Base-by-base conservation (phyloP, 1,139 yeast genomes). In the Saccharomyces pastorianus region DNA sequence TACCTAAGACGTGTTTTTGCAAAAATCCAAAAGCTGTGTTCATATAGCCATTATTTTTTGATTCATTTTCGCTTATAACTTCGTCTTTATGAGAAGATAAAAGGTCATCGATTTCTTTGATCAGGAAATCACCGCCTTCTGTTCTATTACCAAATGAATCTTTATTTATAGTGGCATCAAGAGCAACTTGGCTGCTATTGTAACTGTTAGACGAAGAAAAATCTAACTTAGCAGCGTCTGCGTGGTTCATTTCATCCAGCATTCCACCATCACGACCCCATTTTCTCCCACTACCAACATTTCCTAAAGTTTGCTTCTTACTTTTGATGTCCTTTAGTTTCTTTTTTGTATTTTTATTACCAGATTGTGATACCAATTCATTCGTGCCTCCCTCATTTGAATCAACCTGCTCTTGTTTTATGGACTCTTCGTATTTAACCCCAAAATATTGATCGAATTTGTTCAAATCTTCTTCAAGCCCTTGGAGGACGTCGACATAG, bases 1-100 rank as follows among this genome's bases (percentile, higher is more conserved):
- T 88, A 53, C 88, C 88, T 44, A 84, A 73, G 52, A 79, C 66
- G 59, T 78, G 80, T 56, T 80, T 76, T 55, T 64, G 66, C 52
- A 84, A 69, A 61, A 83, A 84, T 1, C 81, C 77, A 62, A 84
- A 81, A 1, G 82, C 73, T 4, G 71, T 69, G 28, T 64, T 63
- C 0, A 64, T 52, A n/a, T 65, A 62, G 6, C 60, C 59, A 2
- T 68, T 64, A 9, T 62, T 47, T 14, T 58, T 55, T 1, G 61
- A 46, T 6, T 65, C 59, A 46, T 58, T 62, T 31, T 75, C 73
- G 29, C 73, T 73, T 28, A 72, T 64, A 41, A 74, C 72, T 32
- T 73, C 71, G 32, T 58, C 58, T n/a, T 59, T 59, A 9, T 56
- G 57, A n/a, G 59, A 54, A 2, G 60, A 52, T 42, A 68, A 53